Conservation (phyloP, 768 basidiomycete genomes). For the Artomyces pyxidatus region DNA sequence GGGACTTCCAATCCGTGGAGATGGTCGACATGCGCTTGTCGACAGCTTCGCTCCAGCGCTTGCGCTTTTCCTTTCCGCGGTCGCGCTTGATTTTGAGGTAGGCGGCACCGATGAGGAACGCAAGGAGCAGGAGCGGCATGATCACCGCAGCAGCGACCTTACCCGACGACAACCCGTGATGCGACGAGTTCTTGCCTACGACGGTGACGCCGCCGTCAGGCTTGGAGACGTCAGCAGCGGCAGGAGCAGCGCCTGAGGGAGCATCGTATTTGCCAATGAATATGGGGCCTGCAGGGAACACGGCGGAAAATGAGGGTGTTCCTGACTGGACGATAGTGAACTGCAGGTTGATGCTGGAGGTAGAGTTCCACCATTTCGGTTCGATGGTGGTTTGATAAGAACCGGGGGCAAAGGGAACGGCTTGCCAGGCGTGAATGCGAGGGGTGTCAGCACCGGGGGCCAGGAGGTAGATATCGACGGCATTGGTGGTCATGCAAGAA, state of each 20-base stretch:
- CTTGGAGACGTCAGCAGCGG: slow-evolving; percentile 34
- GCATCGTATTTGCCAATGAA: slow-evolving; percentile 57
- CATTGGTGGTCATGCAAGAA: slow-evolving; percentile 40
- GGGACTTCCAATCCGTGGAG: slow-evolving; percentile 67
- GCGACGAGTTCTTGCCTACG: slow-evolving; percentile 27
- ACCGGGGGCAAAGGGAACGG: slow-evolving; percentile 41
- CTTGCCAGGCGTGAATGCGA: slow-evolving; percentile 50
- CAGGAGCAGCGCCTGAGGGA: slow-evolving; percentile 29
- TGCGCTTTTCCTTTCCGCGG: slow-evolving; percentile 42
- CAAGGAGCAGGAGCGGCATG: slow-evolving; percentile 51
- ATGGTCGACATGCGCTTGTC: slow-evolving; percentile 84
- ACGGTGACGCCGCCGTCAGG: slow-evolving; percentile 32
- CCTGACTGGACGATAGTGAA: slow-evolving; percentile 48
- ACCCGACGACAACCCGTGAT: slow-evolving; percentile 35
- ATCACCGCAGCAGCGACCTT: slow-evolving; percentile 59
- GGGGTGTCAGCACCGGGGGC: slow-evolving; percentile 35
- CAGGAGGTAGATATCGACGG: slow-evolving; percentile 64
- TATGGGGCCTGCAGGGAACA: slow-evolving; percentile 58
- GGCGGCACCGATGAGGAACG: slow-evolving; percentile 30
- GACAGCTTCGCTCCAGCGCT: slow-evolving; percentile 54
- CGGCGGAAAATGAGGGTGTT: slow-evolving; percentile 40
- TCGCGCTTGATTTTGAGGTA: slow-evolving; percentile 51
- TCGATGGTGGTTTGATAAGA: slow-evolving; percentile 41
- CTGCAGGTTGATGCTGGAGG: slow-evolving; percentile 42
- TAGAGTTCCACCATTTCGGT: slow-evolving; percentile 68